Conservation (phyloP, 164 flowering plant species). For the Santalum album region DNA sequence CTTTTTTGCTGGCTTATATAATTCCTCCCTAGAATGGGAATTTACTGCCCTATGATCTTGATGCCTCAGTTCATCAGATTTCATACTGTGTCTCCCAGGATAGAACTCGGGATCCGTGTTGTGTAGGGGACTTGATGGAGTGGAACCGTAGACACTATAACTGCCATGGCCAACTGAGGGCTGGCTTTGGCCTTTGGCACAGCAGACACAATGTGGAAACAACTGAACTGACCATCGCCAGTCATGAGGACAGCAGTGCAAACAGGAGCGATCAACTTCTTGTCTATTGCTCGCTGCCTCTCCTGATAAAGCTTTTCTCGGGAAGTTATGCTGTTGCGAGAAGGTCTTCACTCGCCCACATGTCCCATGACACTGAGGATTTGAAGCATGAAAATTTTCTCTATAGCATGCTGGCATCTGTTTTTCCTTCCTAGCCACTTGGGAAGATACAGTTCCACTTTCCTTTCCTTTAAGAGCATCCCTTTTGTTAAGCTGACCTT, state of each 20-base stretch:
- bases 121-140: slow-evolving; percentile 32
- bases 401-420: slow-evolving; percentile 9
- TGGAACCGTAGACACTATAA: slow-evolving; percentile 18
- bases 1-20: slow-evolving; percentile 19
- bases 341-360: slow-evolving; percentile 16
- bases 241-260: slow-evolving; percentile 25
- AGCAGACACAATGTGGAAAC: slow-evolving; percentile 14
- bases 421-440: slow-evolving; percentile 16
- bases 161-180: slow-evolving; percentile 14
- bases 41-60: slow-evolving; percentile 19
- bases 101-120: slow-evolving; percentile 21
- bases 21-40: slow-evolving; percentile 26
- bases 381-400: slow-evolving; percentile 12
- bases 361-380: slow-evolving; percentile 21
- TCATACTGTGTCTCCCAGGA: slow-evolving; percentile 10
- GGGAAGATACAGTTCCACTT: slow-evolving; percentile 17
- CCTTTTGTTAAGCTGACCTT: slow-evolving; percentile 35
- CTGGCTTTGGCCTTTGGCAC: slow-evolving; percentile 14
- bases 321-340: slow-evolving; percentile 14
- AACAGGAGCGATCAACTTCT: slow-evolving; percentile 26
- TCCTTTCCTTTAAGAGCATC: slow-evolving; percentile 12
- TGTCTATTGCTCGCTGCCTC: slow-evolving; percentile 21
- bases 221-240: slow-evolving; percentile 27
- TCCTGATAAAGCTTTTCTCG: slow-evolving; percentile 35
- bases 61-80: slow-evolving; percentile 21